Evolutionary conservation across 73 alveolate species (phyloP), one percentile per base, ranked within the genome.

Genomic region (Paramecium sexaurelia): DNA sequence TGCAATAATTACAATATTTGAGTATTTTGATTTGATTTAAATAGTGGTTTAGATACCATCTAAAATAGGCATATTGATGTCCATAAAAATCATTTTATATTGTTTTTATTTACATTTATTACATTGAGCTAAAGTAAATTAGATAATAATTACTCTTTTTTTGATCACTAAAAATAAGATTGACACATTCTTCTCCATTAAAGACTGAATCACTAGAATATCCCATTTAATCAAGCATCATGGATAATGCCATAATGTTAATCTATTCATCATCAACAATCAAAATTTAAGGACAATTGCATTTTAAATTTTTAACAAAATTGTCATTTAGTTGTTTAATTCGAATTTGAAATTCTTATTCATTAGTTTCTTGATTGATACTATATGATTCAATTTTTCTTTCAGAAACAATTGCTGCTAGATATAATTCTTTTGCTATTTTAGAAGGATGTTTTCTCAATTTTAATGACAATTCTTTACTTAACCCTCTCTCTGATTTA

Each of bases 61-160:
- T 24, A 78, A 45, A n/a, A 78, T 78, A 1, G 90, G 90, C 90
- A 78, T 78, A 41, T 78, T 78, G 11, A 78, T 78, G 41, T 78
- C 90, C 90, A 78, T 78, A 13, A 78, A 78, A 20, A 78, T 78
- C 36, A 78, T 56, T 5, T 32, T 20, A 43, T 78, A 78, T 7
- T 40, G 5, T 22, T 78, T 1, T 4, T 17, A 10, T 3, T 13
- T 20, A 26, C 90, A 78, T 78, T 78, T 22, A 24, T 24, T 45
- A 43, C 90, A 78, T 29, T 78, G n/a, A 11, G 68, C 90, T 78
- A 45, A 0, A 20, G 9, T 7, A 56, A 15, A 56, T 56, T 17
- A 26, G 29, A 26, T 61, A 22, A 27, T 22, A 61, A 24, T 27
- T 71, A 71, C 86, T 71, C 19, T 35, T 71, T 5, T 36, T 29